A percentile compares a stretch with the other conserved stretches of the same genome.
Evolutionary conservation across 2,329 filamentous ascomycete genomes (phyloP).

Genomic region (Cryphonectria radicalis): DNA sequence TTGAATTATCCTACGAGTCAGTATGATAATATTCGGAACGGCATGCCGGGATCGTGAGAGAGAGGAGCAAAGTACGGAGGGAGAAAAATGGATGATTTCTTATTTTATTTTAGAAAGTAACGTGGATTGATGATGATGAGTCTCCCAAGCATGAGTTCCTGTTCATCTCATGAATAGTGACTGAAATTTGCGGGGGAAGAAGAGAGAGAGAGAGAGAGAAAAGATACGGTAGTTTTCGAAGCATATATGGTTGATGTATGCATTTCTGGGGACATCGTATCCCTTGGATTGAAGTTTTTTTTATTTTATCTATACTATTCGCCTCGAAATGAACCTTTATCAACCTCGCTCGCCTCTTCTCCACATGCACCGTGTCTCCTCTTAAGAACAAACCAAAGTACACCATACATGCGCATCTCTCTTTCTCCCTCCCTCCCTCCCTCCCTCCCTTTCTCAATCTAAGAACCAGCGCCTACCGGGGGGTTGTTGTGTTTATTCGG

Average conservation of each 20-base stretch:
- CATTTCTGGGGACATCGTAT: neutral
- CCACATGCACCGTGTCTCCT: neutral
- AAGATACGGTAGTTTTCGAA: neutral
- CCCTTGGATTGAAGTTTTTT: neutral
- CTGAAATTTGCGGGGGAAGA: neutral
- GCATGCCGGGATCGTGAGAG: constrained; percentile 32
- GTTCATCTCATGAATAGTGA: constrained; percentile 4
- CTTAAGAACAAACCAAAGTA: neutral
- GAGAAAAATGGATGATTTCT: too few relatives aligned
- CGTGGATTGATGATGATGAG: neutral
- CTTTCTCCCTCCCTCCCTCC: neutral
- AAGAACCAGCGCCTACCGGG: constrained; percentile 26
- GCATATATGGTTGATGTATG: neutral
- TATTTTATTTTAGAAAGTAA: too few relatives aligned
- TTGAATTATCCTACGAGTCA: constrained; percentile 59
- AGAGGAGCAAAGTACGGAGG: neutral
- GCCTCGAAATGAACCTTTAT: neutral
- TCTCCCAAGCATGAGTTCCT: neutral
- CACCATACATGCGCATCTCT: neutral
- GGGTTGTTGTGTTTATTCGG: constrained; percentile 29
- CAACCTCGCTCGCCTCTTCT: neutral
- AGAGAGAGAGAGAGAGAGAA: neutral
- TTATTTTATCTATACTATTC: neutral
- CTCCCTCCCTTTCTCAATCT: neutral
- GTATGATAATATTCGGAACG: constrained; percentile 59